phyloP scores from a whole-genome alignment of 2,329 filamentous ascomycete species.

The Arthroderma uncinatum region DNA sequence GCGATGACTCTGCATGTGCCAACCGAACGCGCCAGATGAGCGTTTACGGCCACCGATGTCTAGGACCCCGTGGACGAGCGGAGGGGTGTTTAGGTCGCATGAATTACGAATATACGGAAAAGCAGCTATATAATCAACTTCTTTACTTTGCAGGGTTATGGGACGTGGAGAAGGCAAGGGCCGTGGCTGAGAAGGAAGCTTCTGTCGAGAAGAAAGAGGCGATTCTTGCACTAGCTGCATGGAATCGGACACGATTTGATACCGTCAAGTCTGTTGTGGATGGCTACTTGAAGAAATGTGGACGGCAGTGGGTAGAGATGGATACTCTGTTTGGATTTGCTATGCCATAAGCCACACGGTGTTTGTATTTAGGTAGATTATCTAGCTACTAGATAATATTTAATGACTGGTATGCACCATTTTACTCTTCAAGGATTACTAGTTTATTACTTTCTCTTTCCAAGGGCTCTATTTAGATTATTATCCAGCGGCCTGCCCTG shows the following conservation, averaged over 20 bases:
- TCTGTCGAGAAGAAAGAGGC: slow-evolving; percentile 50
- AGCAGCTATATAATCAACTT: slow-evolving; percentile 88
- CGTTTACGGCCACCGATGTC: slow-evolving; percentile 81
- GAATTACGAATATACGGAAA: slow-evolving; percentile 78
- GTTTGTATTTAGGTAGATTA: background rate
- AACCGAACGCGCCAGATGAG: slow-evolving; percentile 82
- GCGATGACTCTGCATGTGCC: slow-evolving; percentile 78
- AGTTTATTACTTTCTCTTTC: no score
- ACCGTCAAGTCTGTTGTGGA: slow-evolving; percentile 69
- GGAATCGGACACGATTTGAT: slow-evolving; percentile 69
- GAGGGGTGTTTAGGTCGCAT: slow-evolving; percentile 77
- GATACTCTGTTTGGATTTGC: slow-evolving; percentile 65
- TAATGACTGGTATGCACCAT: background rate
- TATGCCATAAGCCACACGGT: slow-evolving; percentile 18
- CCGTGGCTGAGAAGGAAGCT: slow-evolving; percentile 40
- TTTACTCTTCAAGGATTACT: background rate
- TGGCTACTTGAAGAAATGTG: slow-evolving; percentile 77
- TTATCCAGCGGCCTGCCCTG: no score
- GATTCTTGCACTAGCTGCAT: slow-evolving; percentile 61
- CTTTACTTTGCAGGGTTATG: slow-evolving; percentile 76
- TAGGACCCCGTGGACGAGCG: slow-evolving; percentile 76
- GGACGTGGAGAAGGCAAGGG: slow-evolving; percentile 73
- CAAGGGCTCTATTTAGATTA: no score
- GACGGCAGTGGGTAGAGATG: slow-evolving; percentile 88
- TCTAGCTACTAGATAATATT: background rate